phyloP scores from a whole-genome alignment of 164 flowering plant species.

The Santalum album region DNA sequence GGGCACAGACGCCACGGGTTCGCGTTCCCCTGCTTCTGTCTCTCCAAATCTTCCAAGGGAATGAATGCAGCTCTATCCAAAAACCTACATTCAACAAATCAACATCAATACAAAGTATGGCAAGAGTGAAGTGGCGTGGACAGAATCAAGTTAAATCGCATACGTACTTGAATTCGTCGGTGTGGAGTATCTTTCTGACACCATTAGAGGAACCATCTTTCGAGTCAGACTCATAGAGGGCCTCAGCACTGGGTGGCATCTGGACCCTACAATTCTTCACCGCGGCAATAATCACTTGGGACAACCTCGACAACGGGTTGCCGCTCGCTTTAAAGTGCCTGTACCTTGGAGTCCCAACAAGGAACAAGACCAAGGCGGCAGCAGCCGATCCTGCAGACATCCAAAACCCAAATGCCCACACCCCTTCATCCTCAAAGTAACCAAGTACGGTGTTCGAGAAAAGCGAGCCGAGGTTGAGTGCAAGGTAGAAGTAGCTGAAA shows the following conservation, averaged over 20 bases:
- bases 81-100: slow-evolving; percentile 33
- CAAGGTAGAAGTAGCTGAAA: slow-evolving; percentile 89
- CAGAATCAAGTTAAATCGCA: background rate
- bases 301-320: slow-evolving; percentile 67
- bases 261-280: slow-evolving; percentile 48
- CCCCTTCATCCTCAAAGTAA: slow-evolving; percentile 76
- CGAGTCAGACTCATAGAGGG: slow-evolving; percentile 37
- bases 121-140: too few relatives aligned
- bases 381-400: slow-evolving; percentile 62
- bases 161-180: slow-evolving; percentile 72
- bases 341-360: slow-evolving; percentile 59
- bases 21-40: slow-evolving; percentile 16
- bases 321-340: slow-evolving; percentile 77
- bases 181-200: slow-evolving; percentile 59
- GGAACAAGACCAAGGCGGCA: slow-evolving; percentile 57
- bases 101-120: background rate
- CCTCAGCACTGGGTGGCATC: slow-evolving; percentile 27
- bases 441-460: slow-evolving; percentile 78
- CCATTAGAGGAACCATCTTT: slow-evolving; percentile 30
- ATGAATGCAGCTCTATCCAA: slow-evolving; percentile 72
- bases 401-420: slow-evolving; percentile 93
- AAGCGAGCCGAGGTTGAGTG: slow-evolving; percentile 77
- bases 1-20: slow-evolving; percentile 77
- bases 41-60: slow-evolving; percentile 34
- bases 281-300: slow-evolving; percentile 71